Conservation (phyloP, 2,329 filamentous ascomycete species). For the Microcera coccophila region DNA sequence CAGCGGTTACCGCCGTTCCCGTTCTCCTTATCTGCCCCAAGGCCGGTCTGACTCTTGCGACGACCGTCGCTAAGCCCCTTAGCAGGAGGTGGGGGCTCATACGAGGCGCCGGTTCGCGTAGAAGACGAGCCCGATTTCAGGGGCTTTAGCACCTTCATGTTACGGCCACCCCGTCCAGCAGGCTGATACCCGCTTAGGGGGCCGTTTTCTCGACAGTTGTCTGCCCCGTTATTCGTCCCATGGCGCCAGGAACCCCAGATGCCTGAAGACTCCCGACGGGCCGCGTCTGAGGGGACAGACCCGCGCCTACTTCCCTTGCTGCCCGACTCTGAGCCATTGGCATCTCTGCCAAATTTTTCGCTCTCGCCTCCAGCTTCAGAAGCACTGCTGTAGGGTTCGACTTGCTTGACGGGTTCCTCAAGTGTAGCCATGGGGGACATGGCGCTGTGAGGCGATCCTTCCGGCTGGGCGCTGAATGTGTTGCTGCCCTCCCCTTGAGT, state of each 20-base stretch:
- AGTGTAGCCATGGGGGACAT: conserved; percentile 37
- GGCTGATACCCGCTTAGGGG: conserved; percentile 68
- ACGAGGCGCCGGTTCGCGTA: conserved; percentile 47
- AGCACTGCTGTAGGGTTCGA: conserved; percentile 31
- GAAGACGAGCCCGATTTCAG: conserved; percentile 59
- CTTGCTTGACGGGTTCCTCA: conserved; percentile 33
- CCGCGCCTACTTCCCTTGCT: conserved; percentile 24
- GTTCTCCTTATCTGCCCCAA: conserved; percentile 26
- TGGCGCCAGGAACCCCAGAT: conserved; percentile 73
- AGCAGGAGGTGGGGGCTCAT: conserved; percentile 47
- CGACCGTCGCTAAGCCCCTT: conserved; percentile 48
- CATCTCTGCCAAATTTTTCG: conserved; percentile 33
- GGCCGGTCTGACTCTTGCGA: conserved; percentile 49
- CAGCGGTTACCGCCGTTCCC: conserved; percentile 39
- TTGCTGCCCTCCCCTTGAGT: conserved; percentile 14
- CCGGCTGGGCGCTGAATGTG: conserved; percentile 19
- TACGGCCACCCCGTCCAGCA: conserved; percentile 56
- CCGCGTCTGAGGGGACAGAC: conserved; percentile 26
- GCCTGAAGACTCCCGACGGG: conserved; percentile 47
- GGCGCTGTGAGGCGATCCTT: conserved; percentile 24
- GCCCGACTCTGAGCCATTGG: conserved; percentile 18
- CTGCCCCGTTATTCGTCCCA: conserved; percentile 46
- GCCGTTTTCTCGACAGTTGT: conserved; percentile 52
- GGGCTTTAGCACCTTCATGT: conserved; percentile 89
- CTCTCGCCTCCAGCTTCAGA: conserved; percentile 45